Conservation (phyloP, 768 basidiomycete species). For the Russula dissimulans region DNA sequence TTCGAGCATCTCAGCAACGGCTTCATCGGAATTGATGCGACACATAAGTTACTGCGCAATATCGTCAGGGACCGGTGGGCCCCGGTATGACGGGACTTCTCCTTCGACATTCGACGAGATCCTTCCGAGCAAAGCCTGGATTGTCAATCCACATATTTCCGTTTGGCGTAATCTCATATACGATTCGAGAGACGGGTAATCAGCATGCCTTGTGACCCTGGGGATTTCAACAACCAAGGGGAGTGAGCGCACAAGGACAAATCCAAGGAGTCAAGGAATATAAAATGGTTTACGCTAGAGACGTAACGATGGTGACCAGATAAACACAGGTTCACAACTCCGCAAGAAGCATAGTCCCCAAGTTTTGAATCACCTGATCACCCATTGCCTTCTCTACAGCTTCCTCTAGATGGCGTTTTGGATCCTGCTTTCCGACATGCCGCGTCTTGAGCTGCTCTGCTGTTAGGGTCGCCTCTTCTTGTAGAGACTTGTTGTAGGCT, state of each 20-base stretch:
- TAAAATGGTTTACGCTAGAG: constrained; percentile 2
- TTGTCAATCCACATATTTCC: not conserved
- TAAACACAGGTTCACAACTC: constrained; percentile 50
- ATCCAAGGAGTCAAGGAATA: not conserved
- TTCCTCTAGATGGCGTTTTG: constrained; percentile 95
- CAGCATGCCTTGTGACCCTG: not conserved
- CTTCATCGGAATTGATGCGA: too few relatives aligned
- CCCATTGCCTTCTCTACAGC: constrained; percentile 98
- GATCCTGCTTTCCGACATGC: constrained; percentile 96
- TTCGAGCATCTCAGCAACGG: too few relatives aligned
- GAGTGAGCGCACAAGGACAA: not conserved
- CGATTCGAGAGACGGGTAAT: not conserved
- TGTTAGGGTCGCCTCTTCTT: constrained; percentile 95
- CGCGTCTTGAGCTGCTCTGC: constrained; percentile 92
- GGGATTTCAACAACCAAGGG: not conserved
- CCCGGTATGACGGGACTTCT: too few relatives aligned
- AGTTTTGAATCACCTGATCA: constrained; percentile 90
- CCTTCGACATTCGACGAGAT: too few relatives aligned
- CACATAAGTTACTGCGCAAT: too few relatives aligned
- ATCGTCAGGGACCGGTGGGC: too few relatives aligned
- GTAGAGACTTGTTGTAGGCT: constrained; percentile 95
- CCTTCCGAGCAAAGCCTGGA: too few relatives aligned
- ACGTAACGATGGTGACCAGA: not conserved
- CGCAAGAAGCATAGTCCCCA: constrained; percentile 90
- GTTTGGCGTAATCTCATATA: not conserved